Evolutionary conservation across 345 rosid species (phyloP), one percentile per base, ranked within the genome.

Genomic region (Rhizophora mangle): DNA sequence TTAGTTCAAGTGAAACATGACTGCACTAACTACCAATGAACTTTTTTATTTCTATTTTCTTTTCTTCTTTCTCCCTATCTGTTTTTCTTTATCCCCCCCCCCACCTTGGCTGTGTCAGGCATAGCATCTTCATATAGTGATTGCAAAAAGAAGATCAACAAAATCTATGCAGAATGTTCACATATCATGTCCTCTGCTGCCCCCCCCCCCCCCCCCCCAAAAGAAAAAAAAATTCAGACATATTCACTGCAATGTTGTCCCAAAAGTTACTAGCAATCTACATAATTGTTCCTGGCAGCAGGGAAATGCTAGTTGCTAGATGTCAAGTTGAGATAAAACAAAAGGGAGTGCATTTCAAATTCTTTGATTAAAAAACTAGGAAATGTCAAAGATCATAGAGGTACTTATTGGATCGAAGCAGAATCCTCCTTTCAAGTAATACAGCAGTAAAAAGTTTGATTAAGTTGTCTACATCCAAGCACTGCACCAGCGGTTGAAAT

Each of bases 361-460:
- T 1, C 58, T 59, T 47, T 26, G 27, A 65, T 37, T 32, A 57
- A 30, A 26, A 13, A 69, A 49, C 62, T 37, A 67, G 61, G 10
- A 39, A 55, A 49, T 36, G 60, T 47, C 60, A 55, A 65, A 65
- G 65, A 62, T 56, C 60, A 39, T 62, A 79, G 65, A 69, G 27
- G 75, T 87, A 96, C 99, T 96, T 96, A 80, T 92, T 84, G 66
- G 99, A 90, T 72, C 96, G 96, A 82, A 96, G 88, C 82, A 96
- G 83, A 77, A 92, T 78, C 78, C 98, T 85, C 83, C 99, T 84
- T 79, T 96, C 98, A 76, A 92, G 88, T 79, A 96, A 79, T 47
- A 96, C 99, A 53, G 97, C 87, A 36, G 96, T 90, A 72, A 92
- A 92, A 67, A 92, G 87, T 83, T 81, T 84, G 78, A 89, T 89